A percentile compares a stretch with the other conserved stretches of the same genome.
Evolutionary conservation across 2,329 filamentous ascomycete species (phyloP).

Genomic region (Thelonectria rubi): DNA sequence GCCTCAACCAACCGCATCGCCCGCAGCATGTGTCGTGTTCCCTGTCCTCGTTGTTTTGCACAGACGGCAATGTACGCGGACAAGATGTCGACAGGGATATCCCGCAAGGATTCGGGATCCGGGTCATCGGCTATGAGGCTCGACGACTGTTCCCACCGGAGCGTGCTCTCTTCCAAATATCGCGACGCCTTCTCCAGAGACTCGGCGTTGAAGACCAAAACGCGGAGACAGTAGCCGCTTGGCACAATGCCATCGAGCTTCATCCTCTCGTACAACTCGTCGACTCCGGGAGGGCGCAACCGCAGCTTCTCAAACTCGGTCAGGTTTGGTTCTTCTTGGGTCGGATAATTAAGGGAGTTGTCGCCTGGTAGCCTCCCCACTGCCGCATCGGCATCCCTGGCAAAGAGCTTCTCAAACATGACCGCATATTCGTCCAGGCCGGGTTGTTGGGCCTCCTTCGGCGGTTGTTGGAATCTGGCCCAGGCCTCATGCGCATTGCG

Average conservation of each 20-base stretch:
- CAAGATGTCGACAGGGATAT: constrained; percentile 51
- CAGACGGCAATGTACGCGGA: constrained; percentile 58
- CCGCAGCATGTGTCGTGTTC: constrained; percentile 43
- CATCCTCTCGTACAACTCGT: constrained; percentile 70
- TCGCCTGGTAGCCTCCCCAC: constrained; percentile 65
- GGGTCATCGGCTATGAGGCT: constrained; percentile 38
- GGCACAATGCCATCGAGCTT: constrained; percentile 57
- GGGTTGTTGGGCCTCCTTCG: constrained; percentile 47
- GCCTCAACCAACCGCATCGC: constrained; percentile 44
- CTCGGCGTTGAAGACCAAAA: constrained; percentile 63
- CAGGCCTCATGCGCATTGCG: constrained; percentile 70
- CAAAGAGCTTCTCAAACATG: constrained; percentile 67
- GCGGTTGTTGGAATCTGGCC: constrained; percentile 57
- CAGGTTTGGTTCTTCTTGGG: constrained; percentile 56
- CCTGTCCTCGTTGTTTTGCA: constrained; percentile 33
- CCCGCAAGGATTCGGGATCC: constrained; percentile 35
- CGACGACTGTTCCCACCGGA: constrained; percentile 20
- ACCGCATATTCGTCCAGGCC: constrained; percentile 61
- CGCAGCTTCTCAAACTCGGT: constrained; percentile 72
- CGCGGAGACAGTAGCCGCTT: constrained; percentile 58
- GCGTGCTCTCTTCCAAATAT: constrained; percentile 59
- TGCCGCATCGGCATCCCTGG: constrained; percentile 41
- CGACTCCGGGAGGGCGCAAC: constrained; percentile 66
- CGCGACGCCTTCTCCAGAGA: constrained; percentile 56
- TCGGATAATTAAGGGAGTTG: constrained; percentile 57